These are phyloP conservation scores for Mycena haematopus DNA, from an alignment of 768 basidiomycete genomes.

Conservation along the genomic window DNA sequence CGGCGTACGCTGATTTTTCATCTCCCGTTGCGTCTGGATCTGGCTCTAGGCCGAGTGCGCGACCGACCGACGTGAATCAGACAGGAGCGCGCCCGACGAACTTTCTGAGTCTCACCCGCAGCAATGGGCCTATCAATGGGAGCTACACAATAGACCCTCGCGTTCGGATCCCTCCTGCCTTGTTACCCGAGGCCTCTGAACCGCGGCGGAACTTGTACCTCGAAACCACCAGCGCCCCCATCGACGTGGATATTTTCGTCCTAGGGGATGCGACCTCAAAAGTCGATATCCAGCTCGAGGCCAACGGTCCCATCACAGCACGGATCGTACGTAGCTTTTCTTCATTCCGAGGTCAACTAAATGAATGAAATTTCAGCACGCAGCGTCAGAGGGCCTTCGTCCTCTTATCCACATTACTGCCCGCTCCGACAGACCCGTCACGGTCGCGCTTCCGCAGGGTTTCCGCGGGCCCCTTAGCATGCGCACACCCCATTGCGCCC, in stretches of 20 bases:
- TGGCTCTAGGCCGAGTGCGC: neutral
- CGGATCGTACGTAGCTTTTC: slow-evolving; percentile 9
- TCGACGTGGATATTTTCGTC: slow-evolving; percentile 49
- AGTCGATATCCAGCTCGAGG: slow-evolving; percentile 29
- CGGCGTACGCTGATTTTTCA: neutral
- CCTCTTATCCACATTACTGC: slow-evolving; percentile 35
- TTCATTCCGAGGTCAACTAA: neutral
- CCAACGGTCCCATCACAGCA: slow-evolving; percentile 37
- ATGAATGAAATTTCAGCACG: neutral
- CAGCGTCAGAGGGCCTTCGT: slow-evolving; percentile 22
- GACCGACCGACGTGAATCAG: neutral
- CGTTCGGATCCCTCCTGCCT: slow-evolving; percentile 43
- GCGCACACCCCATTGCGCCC: slow-evolving; percentile 38
- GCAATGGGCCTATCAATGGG: slow-evolving; percentile 40
- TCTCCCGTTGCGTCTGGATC: neutral
- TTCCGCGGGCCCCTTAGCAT: slow-evolving; percentile 48
- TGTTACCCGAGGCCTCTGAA: slow-evolving; percentile 45
- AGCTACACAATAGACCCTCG: slow-evolving; percentile 51
- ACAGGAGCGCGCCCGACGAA: slow-evolving; percentile 35
- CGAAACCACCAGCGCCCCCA: slow-evolving; percentile 38
- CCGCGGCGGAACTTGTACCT: slow-evolving; percentile 48
- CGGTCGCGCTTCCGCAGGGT: slow-evolving; percentile 45
- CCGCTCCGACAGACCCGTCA: slow-evolving; percentile 40
- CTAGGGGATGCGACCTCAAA: slow-evolving; percentile 27
- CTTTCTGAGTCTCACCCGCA: slow-evolving; percentile 38